phyloP scores from a whole-genome alignment of 1,284 basidiomycete genomes.

The Paramarasmius palmivorus region DNA sequence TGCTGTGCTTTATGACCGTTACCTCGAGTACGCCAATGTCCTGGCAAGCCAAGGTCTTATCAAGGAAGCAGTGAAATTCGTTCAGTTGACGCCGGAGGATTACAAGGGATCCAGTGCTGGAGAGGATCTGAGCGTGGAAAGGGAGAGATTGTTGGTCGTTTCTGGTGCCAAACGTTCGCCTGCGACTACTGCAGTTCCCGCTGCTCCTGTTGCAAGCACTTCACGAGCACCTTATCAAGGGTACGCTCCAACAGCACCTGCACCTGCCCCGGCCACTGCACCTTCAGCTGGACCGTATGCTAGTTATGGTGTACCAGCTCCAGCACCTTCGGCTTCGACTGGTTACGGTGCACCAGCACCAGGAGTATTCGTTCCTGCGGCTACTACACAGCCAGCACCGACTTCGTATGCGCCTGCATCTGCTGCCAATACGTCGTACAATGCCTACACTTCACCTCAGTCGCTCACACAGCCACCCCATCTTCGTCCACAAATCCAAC shows the following conservation, averaged over 20 bases:
- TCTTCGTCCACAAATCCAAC: constrained; percentile 25
- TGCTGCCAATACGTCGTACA: constrained; percentile 13
- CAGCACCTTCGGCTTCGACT: neutral
- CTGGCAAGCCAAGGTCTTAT: constrained; percentile 90
- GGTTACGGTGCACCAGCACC: neutral
- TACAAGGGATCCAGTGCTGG: constrained; percentile 64
- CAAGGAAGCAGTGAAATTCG: constrained; percentile 79
- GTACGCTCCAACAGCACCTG: constrained; percentile 10
- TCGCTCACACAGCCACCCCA: constrained; percentile 40
- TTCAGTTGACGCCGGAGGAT: constrained; percentile 79
- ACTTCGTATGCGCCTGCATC: constrained; percentile 16
- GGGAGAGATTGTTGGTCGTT: constrained; percentile 61
- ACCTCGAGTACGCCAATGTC: constrained; percentile 94
- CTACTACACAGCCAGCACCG: constrained; percentile 20
- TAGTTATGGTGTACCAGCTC: constrained; percentile 17
- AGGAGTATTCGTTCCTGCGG: constrained; percentile 10
- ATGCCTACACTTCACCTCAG: constrained; percentile 19
- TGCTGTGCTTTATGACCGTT: constrained; percentile 85
- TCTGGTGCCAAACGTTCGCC: constrained; percentile 34
- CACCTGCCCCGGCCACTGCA: constrained; percentile 9
- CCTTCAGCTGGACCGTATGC: constrained; percentile 22
- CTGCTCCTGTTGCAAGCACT: constrained; percentile 11
- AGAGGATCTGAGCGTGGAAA: constrained; percentile 58
- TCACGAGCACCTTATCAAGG: constrained; percentile 13
- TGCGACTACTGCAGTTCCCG: constrained; percentile 25